Percentiles rank a stretch among this genome's conserved stretches.
Conservation (phyloP, 2,329 filamentous ascomycete genomes). For the Cladophialophora yegresii region DNA sequence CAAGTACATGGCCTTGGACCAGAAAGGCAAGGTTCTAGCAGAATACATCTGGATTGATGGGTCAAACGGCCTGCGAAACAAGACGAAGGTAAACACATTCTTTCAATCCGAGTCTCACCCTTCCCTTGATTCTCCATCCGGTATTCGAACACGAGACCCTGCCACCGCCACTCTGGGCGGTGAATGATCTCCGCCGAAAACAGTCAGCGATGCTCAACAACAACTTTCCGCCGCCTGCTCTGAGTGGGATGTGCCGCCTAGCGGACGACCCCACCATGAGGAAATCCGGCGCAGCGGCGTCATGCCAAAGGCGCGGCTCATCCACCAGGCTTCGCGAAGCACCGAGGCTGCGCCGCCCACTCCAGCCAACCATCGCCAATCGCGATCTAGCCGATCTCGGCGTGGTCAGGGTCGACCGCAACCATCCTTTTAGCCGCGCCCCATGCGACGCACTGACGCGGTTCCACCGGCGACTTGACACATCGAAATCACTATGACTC, state of each 20-base stretch:
- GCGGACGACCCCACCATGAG: slow-evolving; percentile 18
- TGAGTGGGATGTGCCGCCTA: not conserved
- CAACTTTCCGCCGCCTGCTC: not conserved
- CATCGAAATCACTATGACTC: slow-evolving; percentile 28
- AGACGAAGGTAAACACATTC: slow-evolving; percentile 78
- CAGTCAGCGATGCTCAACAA: not conserved
- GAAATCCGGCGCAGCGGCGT: slow-evolving; percentile 16
- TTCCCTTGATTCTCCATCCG: not conserved
- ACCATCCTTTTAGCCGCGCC: slow-evolving; percentile 13
- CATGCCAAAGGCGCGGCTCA: slow-evolving; percentile 24
- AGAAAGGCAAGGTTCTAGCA: slow-evolving; percentile 84
- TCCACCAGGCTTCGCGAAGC: slow-evolving; percentile 1
- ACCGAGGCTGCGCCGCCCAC: slow-evolving; percentile 20
- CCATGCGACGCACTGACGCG: slow-evolving; percentile 15
- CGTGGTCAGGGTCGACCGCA: slow-evolving; percentile 17
- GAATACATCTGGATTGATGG: slow-evolving; percentile 98
- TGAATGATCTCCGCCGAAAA: not conserved
- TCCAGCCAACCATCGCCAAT: slow-evolving; percentile 19
- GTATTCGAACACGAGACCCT: slow-evolving; percentile 12
- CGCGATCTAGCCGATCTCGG: slow-evolving; percentile 25
- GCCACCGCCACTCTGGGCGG: slow-evolving; percentile 1
- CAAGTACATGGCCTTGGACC: slow-evolving; percentile 89
- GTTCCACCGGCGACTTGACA: slow-evolving; percentile 27
- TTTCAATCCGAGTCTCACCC: slow-evolving; percentile 12
- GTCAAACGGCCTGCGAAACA: slow-evolving; percentile 80